A percentile compares a stretch with the other conserved stretches of the same genome.
Conservation (phyloP, 768 basidiomycete species). For the Suillus fuscotomentosus region DNA sequence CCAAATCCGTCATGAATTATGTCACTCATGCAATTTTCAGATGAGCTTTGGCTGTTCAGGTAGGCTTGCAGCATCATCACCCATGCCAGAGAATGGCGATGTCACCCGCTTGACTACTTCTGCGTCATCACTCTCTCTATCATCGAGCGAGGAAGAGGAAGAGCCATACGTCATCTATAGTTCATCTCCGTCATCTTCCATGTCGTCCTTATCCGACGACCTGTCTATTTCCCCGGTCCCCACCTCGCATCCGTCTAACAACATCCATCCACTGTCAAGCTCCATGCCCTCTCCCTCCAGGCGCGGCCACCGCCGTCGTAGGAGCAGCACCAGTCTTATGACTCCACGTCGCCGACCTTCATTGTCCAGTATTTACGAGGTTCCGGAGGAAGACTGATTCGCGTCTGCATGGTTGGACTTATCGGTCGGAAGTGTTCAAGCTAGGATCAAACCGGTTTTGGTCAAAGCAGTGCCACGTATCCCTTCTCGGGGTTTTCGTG, state of each 20-base stretch:
- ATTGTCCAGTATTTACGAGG: conserved; percentile 31
- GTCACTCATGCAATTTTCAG: conserved; percentile 10
- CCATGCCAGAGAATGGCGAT: not conserved
- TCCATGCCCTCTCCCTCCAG: not conserved
- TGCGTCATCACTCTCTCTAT: conserved; percentile 21
- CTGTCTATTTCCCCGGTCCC: conserved; percentile 12
- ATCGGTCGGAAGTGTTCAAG: not conserved
- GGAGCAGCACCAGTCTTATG: conserved; percentile 31
- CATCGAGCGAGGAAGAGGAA: conserved; percentile 27
- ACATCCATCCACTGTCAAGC: conserved; percentile 12
- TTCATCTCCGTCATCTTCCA: conserved; percentile 30
- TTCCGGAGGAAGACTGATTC: conserved; percentile 30
- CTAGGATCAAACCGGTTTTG: conserved; percentile 11
- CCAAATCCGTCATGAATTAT: not conserved
- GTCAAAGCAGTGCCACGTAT: conserved; percentile 2
- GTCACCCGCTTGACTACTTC: not conserved
- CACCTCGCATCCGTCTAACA: conserved; percentile 21
- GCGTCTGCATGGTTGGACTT: not conserved
- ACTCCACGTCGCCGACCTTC: conserved; percentile 30
- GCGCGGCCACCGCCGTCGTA: conserved; percentile 26
- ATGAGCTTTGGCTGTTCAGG: conserved; percentile 17
- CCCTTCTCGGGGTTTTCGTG: not conserved
- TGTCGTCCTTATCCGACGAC: conserved; percentile 32
- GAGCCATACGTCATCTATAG: conserved; percentile 34
- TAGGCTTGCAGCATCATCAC: conserved; percentile 1